Conservation (phyloP, 2,329 filamentous ascomycete species). For the Plectosphaerella cucumerina region DNA sequence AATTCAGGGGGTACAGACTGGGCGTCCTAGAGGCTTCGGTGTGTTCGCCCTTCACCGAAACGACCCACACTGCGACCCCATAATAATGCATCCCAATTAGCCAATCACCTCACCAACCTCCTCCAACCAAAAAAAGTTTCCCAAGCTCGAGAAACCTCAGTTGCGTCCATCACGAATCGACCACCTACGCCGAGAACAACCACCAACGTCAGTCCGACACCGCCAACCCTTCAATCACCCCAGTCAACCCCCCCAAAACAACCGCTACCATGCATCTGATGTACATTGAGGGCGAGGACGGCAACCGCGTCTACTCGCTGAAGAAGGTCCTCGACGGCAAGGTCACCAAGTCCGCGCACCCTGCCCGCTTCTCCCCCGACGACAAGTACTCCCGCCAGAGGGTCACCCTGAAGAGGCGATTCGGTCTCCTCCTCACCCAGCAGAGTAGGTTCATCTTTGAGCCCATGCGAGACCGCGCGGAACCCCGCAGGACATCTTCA, state of each 20-base stretch:
- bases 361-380: slow-evolving; percentile 93
- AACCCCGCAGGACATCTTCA: not conserved
- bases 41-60: too few relatives aligned
- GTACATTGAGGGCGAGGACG: slow-evolving; percentile 39
- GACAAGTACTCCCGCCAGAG: slow-evolving; percentile 98
- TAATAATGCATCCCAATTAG: not conserved
- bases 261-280: slow-evolving; percentile 11
- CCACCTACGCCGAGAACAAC: not conserved
- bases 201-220: not conserved
- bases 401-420: slow-evolving; percentile 91
- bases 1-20: too few relatives aligned
- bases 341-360: slow-evolving; percentile 94
- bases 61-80: too few relatives aligned
- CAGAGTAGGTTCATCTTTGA: slow-evolving; percentile 42
- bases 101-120: not conserved
- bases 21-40: too few relatives aligned
- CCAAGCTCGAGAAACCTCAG: not conserved
- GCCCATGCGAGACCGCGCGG: not conserved
- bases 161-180: not conserved
- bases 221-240: not conserved
- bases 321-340: slow-evolving; percentile 85
- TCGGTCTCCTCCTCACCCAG: slow-evolving; percentile 82
- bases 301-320: slow-evolving; percentile 91
- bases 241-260: not conserved
- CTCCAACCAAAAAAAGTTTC: not conserved